Evolutionary conservation across 805 yeast species (phyloP).

Genomic region (Debaryomyces prosopidis): DNA sequence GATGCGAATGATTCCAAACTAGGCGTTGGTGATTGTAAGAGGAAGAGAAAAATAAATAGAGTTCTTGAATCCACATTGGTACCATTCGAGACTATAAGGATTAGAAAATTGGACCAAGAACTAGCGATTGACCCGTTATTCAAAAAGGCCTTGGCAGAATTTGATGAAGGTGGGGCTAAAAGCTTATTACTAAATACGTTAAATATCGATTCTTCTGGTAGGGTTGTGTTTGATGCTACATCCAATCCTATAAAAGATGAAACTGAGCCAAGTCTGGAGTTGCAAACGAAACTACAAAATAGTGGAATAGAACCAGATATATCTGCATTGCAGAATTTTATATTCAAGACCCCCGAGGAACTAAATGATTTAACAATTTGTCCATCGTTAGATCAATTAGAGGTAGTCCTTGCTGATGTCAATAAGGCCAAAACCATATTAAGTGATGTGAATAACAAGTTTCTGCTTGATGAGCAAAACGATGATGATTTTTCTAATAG

Average conservation of each 20-base stretch:
- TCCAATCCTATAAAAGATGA: slow-evolving; percentile 9
- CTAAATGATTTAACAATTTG: slow-evolving; percentile 50
- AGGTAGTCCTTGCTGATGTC: slow-evolving; percentile 56
- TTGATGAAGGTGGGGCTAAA: slow-evolving; percentile 35
- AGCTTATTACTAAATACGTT: slow-evolving; percentile 26
- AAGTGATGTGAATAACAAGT: slow-evolving; percentile 40
- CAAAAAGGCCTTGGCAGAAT: slow-evolving; percentile 28
- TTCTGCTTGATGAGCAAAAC: slow-evolving; percentile 11
- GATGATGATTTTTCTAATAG: slow-evolving; percentile 8
- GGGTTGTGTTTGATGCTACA: slow-evolving; percentile 20
- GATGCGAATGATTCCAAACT: slow-evolving; percentile 17
- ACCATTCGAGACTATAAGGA: slow-evolving; percentile 6
- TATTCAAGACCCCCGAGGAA: slow-evolving; percentile 19
- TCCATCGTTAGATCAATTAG: slow-evolving; percentile 67
- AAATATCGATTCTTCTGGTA: slow-evolving; percentile 21
- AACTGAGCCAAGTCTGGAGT: slow-evolving; percentile 7
- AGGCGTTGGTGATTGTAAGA: slow-evolving; percentile 18
- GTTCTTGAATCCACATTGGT: slow-evolving; percentile 39
- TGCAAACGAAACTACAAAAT: slow-evolving; percentile 2
- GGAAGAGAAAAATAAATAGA: slow-evolving; percentile 29
- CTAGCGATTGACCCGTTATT: slow-evolving; percentile 28
- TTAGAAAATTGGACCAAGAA: slow-evolving; percentile 24
- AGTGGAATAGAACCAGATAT: slow-evolving; percentile 22
- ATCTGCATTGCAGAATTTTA: slow-evolving; percentile 15
- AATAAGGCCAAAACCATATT: slow-evolving; percentile 49